phyloP scores from a whole-genome alignment of 2,329 filamentous ascomycete genomes.

The Stagonosporopsis cucurbitacearum region DNA sequence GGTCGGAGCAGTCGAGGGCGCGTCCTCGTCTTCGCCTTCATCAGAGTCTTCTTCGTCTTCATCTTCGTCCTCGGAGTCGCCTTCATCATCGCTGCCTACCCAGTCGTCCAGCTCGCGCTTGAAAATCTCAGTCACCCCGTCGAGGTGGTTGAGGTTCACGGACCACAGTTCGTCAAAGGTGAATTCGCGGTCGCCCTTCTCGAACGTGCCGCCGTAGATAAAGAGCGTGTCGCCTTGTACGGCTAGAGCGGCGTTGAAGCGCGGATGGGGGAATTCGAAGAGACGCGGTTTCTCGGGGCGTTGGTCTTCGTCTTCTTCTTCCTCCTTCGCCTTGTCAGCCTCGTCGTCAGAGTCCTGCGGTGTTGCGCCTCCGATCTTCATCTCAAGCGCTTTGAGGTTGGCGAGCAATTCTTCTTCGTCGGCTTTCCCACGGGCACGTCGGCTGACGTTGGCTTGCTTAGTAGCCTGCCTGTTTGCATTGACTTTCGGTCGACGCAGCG shows the following conservation, averaged over 20 bases:
- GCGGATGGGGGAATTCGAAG: slow-evolving; percentile 84
- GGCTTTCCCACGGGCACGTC: slow-evolving; percentile 78
- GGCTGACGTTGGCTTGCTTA: slow-evolving; percentile 41
- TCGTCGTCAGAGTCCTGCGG: slow-evolving; percentile 47
- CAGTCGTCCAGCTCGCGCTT: slow-evolving; percentile 85
- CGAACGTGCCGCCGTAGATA: slow-evolving; percentile 93
- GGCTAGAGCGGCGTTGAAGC: slow-evolving; percentile 90
- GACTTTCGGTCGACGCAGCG: slow-evolving; percentile 74
- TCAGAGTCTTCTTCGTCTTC: slow-evolving; percentile 35
- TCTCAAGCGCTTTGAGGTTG: slow-evolving; percentile 85
- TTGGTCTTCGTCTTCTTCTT: slow-evolving; percentile 59
- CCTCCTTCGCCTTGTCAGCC: slow-evolving; percentile 37
- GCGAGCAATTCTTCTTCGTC: slow-evolving; percentile 89
- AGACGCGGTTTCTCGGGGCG: slow-evolving; percentile 62
- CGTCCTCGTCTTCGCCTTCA: slow-evolving; percentile 45
- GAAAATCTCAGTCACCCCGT: slow-evolving; percentile 92
- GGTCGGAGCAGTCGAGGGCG: slow-evolving; percentile 61
- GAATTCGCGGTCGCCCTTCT: slow-evolving; percentile 92
- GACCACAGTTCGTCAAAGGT: slow-evolving; percentile 96
- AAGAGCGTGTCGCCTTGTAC: slow-evolving; percentile 93
- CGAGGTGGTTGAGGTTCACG: slow-evolving; percentile 91
- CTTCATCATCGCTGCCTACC: slow-evolving; percentile 62
- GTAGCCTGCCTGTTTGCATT: slow-evolving; percentile 66
- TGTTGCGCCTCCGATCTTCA: slow-evolving; percentile 67
- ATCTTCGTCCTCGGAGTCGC: slow-evolving; percentile 54